Conservation (phyloP, 805 yeast genomes). For the Pichia manshurica region DNA sequence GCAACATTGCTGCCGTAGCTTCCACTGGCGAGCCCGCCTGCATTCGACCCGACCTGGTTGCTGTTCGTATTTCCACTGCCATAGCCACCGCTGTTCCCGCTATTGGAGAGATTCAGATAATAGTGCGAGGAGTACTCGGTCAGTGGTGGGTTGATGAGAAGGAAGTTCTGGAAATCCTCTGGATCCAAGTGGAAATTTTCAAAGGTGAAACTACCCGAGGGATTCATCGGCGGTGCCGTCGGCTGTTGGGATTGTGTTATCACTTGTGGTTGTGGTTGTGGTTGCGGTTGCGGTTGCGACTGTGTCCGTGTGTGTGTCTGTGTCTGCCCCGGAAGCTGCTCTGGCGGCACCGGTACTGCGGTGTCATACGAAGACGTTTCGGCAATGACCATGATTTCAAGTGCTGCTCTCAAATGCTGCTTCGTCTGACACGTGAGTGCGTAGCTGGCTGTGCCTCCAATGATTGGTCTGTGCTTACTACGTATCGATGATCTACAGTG, state of each 20-base stretch:
- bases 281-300: not conserved
- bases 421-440: too few relatives aligned
- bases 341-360: too few relatives aligned
- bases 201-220: conserved; percentile 6
- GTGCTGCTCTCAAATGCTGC: too few relatives aligned
- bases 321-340: too few relatives aligned
- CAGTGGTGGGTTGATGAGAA: conserved; percentile 33
- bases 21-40: too few relatives aligned
- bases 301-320: not conserved
- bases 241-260: not conserved
- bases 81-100: not conserved
- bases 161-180: conserved; percentile 32
- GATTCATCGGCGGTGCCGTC: not conserved
- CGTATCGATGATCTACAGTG: too few relatives aligned
- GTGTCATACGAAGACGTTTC: not conserved
- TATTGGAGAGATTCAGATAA: conserved; percentile 9
- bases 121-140: conserved; percentile 27
- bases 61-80: too few relatives aligned
- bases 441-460: too few relatives aligned
- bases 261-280: not conserved
- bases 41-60: too few relatives aligned
- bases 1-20: too few relatives aligned
- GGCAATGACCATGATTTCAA: not conserved
- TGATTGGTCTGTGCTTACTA: too few relatives aligned
- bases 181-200: conserved; percentile 32